Percentiles rank a stretch among this genome's conserved stretches.
phyloP scores from a whole-genome alignment of 2,329 filamentous ascomycete genomes.

The Epichloe festucae region DNA sequence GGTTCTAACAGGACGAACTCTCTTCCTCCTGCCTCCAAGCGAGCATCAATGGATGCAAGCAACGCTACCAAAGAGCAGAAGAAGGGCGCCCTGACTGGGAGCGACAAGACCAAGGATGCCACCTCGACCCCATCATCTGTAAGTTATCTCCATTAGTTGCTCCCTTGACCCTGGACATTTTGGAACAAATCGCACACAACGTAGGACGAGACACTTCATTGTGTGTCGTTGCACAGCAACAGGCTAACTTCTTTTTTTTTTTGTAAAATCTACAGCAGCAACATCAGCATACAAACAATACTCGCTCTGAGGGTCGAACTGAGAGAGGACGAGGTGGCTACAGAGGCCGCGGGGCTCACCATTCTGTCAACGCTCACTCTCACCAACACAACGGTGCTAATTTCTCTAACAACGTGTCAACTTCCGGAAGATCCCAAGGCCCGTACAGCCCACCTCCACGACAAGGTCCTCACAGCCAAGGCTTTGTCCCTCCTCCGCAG shows the following conservation, averaged over 20 bases:
- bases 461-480: conserved; percentile 24
- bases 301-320: conserved; percentile 25
- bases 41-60: conserved; percentile 28
- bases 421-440: conserved; percentile 21
- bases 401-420: conserved; percentile 23
- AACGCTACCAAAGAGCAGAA: conserved; percentile 29
- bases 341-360: conserved; percentile 33
- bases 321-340: conserved; percentile 31
- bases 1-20: conserved; percentile 23
- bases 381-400: conserved; percentile 19
- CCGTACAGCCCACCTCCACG: conserved; percentile 33
- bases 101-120: conserved; percentile 30
- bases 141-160: conserved; percentile 17
- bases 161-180: not conserved
- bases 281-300: conserved; percentile 11
- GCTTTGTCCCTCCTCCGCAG: conserved; percentile 20
- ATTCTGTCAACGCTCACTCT: conserved; percentile 20
- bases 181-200: not conserved
- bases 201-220: not conserved
- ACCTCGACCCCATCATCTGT: conserved; percentile 22
- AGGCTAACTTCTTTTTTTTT: not conserved
- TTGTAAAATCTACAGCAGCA: not conserved
- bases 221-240: not conserved
- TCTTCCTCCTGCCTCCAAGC: conserved; percentile 28
- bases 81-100: conserved; percentile 24